Conservation (phyloP, 2,329 filamentous ascomycete species). For the Elsinoe fawcettii region DNA sequence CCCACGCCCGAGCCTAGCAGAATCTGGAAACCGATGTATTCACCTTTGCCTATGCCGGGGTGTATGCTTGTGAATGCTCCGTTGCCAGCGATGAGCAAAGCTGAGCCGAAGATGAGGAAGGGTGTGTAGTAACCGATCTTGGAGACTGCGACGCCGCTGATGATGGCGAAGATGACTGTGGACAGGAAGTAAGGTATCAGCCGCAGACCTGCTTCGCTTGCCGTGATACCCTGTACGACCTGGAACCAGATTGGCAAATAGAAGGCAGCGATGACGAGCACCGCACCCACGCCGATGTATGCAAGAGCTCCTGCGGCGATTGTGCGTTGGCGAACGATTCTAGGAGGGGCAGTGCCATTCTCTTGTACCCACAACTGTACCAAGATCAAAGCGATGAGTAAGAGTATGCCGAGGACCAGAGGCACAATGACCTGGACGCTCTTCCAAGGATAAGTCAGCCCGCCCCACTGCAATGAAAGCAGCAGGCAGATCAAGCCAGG, state of each 20-base stretch:
- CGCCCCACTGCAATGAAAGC: constrained; percentile 45
- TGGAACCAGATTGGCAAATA: constrained; percentile 27
- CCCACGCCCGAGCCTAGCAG: constrained; percentile 31
- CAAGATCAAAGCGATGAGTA: constrained; percentile 35
- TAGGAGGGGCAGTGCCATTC: constrained; percentile 39
- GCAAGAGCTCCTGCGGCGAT: constrained; percentile 36
- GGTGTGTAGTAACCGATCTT: constrained; percentile 38
- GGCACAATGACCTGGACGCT: constrained; percentile 39
- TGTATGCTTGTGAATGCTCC: constrained; percentile 31
- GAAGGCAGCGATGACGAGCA: constrained; percentile 40
- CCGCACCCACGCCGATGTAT: constrained; percentile 34
- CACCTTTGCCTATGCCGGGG: constrained; percentile 7
- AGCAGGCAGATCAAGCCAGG: constrained; percentile 42
- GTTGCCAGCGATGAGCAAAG: constrained; percentile 36
- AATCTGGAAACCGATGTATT: constrained; percentile 21
- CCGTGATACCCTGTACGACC: constrained; percentile 37
- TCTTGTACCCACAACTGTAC: constrained; percentile 39
- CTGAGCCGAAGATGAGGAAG: constrained; percentile 34
- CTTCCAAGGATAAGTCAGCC: constrained; percentile 39
- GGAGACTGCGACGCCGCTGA: constrained; percentile 30
- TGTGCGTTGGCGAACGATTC: constrained; percentile 39
- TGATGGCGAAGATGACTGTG: constrained; percentile 34
- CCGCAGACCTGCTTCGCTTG: constrained; percentile 34
- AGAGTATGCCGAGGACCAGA: constrained; percentile 37
- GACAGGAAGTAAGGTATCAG: constrained; percentile 35